phyloP scores from a whole-genome alignment of 495 filamentous ascomycete genomes.

The Penicillium cataractarum region DNA sequence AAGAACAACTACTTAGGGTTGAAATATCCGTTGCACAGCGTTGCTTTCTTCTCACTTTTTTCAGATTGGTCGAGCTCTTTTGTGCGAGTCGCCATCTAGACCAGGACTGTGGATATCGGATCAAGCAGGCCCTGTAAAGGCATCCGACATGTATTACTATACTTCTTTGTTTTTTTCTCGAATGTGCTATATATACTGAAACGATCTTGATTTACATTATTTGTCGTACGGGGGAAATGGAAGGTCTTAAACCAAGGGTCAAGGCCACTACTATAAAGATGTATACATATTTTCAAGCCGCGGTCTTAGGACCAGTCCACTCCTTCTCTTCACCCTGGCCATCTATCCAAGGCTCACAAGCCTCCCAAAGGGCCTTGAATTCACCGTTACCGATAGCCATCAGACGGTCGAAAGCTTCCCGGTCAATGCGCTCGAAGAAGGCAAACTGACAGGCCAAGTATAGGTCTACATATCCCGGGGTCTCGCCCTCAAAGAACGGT shows the following conservation, averaged over 20 bases:
- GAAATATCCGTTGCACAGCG: background rate
- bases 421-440: slow-evolving; percentile 30
- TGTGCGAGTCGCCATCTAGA: background rate
- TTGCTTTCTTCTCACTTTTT: slow-evolving; percentile 10
- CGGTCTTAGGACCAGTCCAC: slow-evolving; percentile 27
- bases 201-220: slow-evolving; percentile 23
- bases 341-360: slow-evolving; percentile 36
- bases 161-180: slow-evolving; percentile 28
- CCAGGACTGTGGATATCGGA: slow-evolving; percentile 18
- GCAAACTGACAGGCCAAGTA: slow-evolving; percentile 22
- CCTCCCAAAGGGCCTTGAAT: slow-evolving; percentile 28
- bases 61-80: slow-evolving; percentile 5
- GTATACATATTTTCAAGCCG: background rate
- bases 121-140: slow-evolving; percentile 7
- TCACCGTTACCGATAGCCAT: slow-evolving; percentile 29
- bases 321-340: slow-evolving; percentile 41
- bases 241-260: background rate
- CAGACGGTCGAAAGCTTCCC: slow-evolving; percentile 24
- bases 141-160: slow-evolving; percentile 36
- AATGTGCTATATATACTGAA: slow-evolving; percentile 36
- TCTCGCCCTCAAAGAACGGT: slow-evolving; percentile 37
- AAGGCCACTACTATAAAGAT: background rate
- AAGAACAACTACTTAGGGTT: slow-evolving; percentile 13
- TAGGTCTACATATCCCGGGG: slow-evolving; percentile 33
- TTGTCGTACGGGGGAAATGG: background rate